Percentiles rank a stretch among this genome's conserved stretches.
phyloP scores from a whole-genome alignment of 2,329 filamentous ascomycete genomes.

The Cladosporium sp. region DNA sequence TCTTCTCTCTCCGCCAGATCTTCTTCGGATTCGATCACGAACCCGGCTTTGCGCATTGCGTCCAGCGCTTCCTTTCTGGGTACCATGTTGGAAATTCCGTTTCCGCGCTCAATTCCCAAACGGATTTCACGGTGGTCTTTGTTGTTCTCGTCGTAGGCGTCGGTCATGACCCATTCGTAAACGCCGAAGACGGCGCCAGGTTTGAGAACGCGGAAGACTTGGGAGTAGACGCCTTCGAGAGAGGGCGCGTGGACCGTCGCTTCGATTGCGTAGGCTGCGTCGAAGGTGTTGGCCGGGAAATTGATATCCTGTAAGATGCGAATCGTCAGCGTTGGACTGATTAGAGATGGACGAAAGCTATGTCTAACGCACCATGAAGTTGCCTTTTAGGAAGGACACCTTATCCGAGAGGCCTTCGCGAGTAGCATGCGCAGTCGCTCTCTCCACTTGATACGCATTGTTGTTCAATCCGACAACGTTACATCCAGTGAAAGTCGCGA shows the following conservation, averaged over 20 bases:
- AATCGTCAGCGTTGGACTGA: neutral
- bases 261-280: constrained; percentile 31
- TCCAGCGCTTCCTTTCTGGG: constrained; percentile 18
- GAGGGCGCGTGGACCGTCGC: constrained; percentile 29
- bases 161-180: constrained; percentile 31
- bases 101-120: constrained; percentile 27
- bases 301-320: constrained; percentile 13
- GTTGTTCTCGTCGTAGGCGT: constrained; percentile 23
- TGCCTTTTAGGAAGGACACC: constrained; percentile 76
- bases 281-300: constrained; percentile 26
- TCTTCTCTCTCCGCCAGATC: constrained; percentile 22
- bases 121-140: constrained; percentile 23
- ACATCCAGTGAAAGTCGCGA: constrained; percentile 27
- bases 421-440: constrained; percentile 58
- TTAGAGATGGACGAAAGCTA: neutral
- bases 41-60: constrained; percentile 24
- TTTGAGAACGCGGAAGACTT: constrained; percentile 29
- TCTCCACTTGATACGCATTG: constrained; percentile 28
- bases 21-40: constrained; percentile 25
- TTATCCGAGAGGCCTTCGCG: constrained; percentile 74
- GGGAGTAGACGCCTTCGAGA: constrained; percentile 24
- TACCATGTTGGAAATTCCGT: constrained; percentile 27
- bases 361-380: constrained; percentile 22
- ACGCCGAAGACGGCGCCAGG: constrained; percentile 26
- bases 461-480: constrained; percentile 28